Conservation (phyloP, 305 asterid genomes). For the Stenogyne calaminthoides region DNA sequence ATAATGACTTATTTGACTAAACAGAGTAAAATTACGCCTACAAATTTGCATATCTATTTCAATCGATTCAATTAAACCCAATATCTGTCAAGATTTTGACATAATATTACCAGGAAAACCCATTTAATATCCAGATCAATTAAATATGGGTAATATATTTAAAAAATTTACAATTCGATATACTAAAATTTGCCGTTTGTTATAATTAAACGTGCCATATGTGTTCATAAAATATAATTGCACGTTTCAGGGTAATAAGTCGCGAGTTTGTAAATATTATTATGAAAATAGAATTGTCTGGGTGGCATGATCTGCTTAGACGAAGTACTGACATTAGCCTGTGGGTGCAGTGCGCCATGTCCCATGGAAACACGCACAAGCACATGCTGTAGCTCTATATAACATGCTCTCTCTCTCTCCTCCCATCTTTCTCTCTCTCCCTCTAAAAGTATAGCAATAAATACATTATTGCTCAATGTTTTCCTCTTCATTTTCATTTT, state of each 20-base stretch:
- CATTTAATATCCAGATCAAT: neutral
- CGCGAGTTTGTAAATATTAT: no score
- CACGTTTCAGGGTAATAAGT: no score
- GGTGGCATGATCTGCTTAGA: neutral
- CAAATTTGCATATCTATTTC: neutral
- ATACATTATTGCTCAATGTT: slow-evolving; percentile 8
- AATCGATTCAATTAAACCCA: neutral
- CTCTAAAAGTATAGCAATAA: slow-evolving; percentile 6
- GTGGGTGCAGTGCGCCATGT: slow-evolving; percentile 21
- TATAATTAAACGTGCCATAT: no score
- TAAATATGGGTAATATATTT: no score
- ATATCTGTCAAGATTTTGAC: neutral
- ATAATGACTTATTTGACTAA: neutral
- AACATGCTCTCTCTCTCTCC: no score
- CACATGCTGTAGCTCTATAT: slow-evolving; percentile 26
- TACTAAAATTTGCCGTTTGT: no score
- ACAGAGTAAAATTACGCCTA: neutral
- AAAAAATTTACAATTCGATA: no score
- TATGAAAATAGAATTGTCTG: neutral
- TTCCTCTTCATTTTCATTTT: slow-evolving; percentile 8
- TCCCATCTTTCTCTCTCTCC: neutral
- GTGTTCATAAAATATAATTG: no score
- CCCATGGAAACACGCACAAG: slow-evolving; percentile 4
- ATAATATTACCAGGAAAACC: neutral
- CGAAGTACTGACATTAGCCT: neutral